Evolutionary conservation across 2,329 filamentous ascomycete species (phyloP).

Genomic region (Penicillium sp.): DNA sequence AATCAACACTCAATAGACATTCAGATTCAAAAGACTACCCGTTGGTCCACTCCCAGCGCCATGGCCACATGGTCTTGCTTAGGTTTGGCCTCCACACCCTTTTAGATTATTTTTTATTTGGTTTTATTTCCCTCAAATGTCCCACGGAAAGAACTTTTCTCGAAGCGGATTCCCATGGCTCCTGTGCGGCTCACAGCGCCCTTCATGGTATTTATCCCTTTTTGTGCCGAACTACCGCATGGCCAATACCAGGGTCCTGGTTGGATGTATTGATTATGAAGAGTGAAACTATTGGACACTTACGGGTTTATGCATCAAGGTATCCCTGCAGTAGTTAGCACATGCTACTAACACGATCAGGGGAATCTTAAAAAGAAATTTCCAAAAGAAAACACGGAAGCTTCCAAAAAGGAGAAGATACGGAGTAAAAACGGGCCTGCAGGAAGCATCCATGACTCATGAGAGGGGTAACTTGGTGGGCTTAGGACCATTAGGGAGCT

Average conservation of each 20-base stretch:
- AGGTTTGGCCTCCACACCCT: background rate
- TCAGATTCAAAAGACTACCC: constrained; percentile 11
- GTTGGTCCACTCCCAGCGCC: constrained; percentile 14
- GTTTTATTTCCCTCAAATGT: background rate
- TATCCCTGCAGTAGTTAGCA: background rate
- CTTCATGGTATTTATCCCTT: background rate
- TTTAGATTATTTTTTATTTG: background rate
- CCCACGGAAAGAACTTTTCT: constrained; percentile 6
- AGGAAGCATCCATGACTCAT: background rate
- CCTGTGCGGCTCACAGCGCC: background rate
- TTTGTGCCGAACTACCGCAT: background rate
- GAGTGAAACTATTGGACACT: background rate
- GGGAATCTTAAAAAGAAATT: background rate
- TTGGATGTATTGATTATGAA: background rate
- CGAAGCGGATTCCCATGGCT: constrained; percentile 3
- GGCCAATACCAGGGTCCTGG: background rate
- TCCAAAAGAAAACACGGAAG: background rate
- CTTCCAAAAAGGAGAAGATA: constrained; percentile 1
- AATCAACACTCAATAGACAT: constrained; percentile 12
- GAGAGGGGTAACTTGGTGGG: constrained; percentile 4
- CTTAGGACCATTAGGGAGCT: constrained; percentile 6
- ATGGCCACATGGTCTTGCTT: constrained; percentile 10
- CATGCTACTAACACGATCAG: background rate
- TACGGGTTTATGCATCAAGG: background rate
- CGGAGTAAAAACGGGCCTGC: constrained; percentile 9